Evolutionary conservation across 306 rosid genomes (phyloP), one percentile per base, ranked within the genome.

Genomic region (Sicyos baderoa): DNA sequence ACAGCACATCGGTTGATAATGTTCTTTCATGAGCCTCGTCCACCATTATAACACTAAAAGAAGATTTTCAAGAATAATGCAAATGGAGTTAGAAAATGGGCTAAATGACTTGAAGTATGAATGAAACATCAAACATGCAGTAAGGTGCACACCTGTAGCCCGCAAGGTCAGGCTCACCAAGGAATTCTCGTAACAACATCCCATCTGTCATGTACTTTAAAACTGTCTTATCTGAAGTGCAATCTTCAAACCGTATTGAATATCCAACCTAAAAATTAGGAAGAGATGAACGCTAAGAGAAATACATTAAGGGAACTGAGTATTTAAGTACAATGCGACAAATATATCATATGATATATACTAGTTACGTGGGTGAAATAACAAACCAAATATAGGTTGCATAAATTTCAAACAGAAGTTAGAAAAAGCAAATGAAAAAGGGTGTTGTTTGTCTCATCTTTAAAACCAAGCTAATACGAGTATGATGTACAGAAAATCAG

Each of bases 1-100:
- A 93, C 70, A 93, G 82, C 61, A 93, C 87, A 83, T 93, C 97
- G 55, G 99, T 93, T 69, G 99, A 93, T 61, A 93, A 95, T 72
- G 99, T 93, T 68, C 99, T 86, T 83, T 93, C 99, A 66, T 93
- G 99, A 82, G 97, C 99, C 91, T 93, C 99, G 72, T 93, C 99
- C 87, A 93, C 96, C 99, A 93, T 93, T 77, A 90, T 87, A 78
- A 93, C 97, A 85, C 99, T 93, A 78, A 76, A 76, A 13, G 18
- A 21, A 37, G 70, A 52, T 80, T 70, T 51, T 58, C 73, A 48
- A 76, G 75, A 22, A 71, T 72, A 57, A 79, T 70, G 57, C 57
- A 74, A 54, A 77, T 48, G 73, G 21, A 54, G 35, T 64, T 19
- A 64, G 18, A 19, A 64, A 42, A 64, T 10, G 11, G 32, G 32